Evolutionary conservation across 768 basidiomycete species (phyloP), one percentile per base, ranked within the genome.

Genomic region (Lactifluus echinatus): DNA sequence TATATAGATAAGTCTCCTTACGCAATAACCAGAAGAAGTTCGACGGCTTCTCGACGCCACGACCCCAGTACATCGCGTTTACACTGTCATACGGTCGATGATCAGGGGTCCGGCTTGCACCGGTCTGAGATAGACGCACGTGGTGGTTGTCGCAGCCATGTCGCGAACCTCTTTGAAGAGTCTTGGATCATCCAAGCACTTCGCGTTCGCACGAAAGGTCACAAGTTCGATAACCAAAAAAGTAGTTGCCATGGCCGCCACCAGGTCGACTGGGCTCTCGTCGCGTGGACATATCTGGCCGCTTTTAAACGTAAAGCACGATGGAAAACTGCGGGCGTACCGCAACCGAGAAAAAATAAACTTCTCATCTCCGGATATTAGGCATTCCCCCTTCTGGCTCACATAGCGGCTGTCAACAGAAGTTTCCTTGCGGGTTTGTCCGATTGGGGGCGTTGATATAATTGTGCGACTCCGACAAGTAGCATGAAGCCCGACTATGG

Each of bases 91-190:
- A 11, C 23, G 8, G n/a, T 50, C 11, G 36, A n/a, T 14, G 4
- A 14, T 33, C 19, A 17, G n/a, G 36, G 17, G 19, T 7, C 4
- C 19, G 29, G 26, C n/a, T 24, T 37, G n/a, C 28, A 17, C 7
- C 4, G 14, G 23, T 5, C 48, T 33, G 4, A 23, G 14, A n/a
- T 11, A 10, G 15, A 48, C 54, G 23, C 40, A 56, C 55, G 29
- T 39, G 8, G 33, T 37, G 8, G 37, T 56, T 15, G 37, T 31
- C 4, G 50, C 50, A 31, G 40, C 55, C 2, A 36, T 19, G 19
- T 56, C 48, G 31, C 55, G 55, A 14, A 48, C 36, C 21, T 48
- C 47, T 33, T 49, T 31, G 48, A 56, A 56, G 23, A 49, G 47
- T 23, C 15, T 46, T 17, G 26, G 26, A 24, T 56, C 49, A 2